These are phyloP conservation scores for Pseudocercospora crystallina DNA, from an alignment of 2,329 filamentous ascomycete species.

Conservation along the genomic window DNA sequence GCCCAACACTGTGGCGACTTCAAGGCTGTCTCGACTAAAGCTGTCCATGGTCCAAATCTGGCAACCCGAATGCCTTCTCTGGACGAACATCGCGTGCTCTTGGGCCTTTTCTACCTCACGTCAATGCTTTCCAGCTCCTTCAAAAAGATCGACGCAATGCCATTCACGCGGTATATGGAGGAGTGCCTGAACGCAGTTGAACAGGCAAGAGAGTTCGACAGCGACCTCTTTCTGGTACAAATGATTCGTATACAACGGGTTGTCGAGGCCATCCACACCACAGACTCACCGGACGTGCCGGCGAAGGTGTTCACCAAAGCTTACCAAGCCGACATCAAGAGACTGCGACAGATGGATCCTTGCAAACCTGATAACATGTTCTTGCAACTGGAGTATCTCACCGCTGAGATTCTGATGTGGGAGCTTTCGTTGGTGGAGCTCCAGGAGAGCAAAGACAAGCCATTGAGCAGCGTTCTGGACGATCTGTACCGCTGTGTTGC, in stretches of 20 bases:
- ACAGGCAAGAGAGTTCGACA: conserved; percentile 25
- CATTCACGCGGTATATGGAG: conserved; percentile 28
- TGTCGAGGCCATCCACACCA: conserved; percentile 26
- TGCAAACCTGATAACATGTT: conserved; percentile 23
- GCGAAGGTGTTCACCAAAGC: conserved; percentile 29
- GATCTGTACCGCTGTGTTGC: conserved; percentile 28
- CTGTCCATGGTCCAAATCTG: conserved; percentile 9
- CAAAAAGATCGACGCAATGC: conserved; percentile 31
- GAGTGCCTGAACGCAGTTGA: conserved; percentile 26
- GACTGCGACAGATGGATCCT: conserved; percentile 17
- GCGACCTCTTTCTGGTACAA: conserved; percentile 32
- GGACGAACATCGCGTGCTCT: conserved; percentile 29
- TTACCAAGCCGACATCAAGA: conserved; percentile 30
- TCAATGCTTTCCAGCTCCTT: conserved; percentile 32
- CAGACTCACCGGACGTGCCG: conserved; percentile 26
- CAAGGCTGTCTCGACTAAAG: conserved; percentile 21
- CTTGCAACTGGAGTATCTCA: conserved; percentile 28
- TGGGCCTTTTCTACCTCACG: conserved; percentile 30
- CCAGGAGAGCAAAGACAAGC: conserved; percentile 22
- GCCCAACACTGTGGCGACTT: conserved; percentile 16
- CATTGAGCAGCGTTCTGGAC: conserved; percentile 26
- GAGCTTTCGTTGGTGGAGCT: conserved; percentile 29
- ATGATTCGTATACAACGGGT: conserved; percentile 31
- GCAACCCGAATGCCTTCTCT: conserved; percentile 11
- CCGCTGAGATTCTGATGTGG: conserved; percentile 29